Conservation (phyloP, 2,329 filamentous ascomycete genomes). For the Talaromyces sp. region DNA sequence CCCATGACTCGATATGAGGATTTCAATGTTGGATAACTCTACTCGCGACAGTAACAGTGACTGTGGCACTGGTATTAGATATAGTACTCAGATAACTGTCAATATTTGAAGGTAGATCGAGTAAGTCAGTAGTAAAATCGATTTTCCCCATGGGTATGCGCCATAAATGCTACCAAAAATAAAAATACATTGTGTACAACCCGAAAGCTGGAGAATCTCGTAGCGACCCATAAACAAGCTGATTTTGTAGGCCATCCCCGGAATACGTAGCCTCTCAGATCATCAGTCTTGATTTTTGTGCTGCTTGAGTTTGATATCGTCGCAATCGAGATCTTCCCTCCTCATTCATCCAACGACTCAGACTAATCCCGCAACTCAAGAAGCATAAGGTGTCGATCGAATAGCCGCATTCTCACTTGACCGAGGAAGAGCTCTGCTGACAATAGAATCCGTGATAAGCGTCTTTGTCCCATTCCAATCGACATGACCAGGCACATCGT, state of each 20-base stretch:
- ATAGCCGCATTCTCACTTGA: neutral
- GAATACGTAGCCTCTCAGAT: neutral
- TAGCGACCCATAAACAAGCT: neutral
- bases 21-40: neutral
- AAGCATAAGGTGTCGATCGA: neutral
- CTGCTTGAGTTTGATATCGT: neutral
- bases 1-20: neutral
- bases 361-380: neutral
- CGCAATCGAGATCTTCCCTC: neutral
- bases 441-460: constrained; percentile 10
- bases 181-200: constrained; percentile 17
- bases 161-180: constrained; percentile 15
- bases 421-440: neutral
- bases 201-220: neutral
- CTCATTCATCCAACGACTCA: neutral
- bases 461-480: constrained; percentile 47
- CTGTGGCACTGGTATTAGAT: neutral
- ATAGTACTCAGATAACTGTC: neutral
- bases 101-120: neutral
- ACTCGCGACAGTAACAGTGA: neutral
- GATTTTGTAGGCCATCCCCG: neutral
- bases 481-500: constrained; percentile 56
- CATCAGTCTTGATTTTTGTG: neutral
- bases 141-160: constrained; percentile 10
- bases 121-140: neutral